These are phyloP conservation scores for Penicillium cinerascens DNA, from an alignment of 495 filamentous ascomycete genomes.

Conservation along the genomic window DNA sequence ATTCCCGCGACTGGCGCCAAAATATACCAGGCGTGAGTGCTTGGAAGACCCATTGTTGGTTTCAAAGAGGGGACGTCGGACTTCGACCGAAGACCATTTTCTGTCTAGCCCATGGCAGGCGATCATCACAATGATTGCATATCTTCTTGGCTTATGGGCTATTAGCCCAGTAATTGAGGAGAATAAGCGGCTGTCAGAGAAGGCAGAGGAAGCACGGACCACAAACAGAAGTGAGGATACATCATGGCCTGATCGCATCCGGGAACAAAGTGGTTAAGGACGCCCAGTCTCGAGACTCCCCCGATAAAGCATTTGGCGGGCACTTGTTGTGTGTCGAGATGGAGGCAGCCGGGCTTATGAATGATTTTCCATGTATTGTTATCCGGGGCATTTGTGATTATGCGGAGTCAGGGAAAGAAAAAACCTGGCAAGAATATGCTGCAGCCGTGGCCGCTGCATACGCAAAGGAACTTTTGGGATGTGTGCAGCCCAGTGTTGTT, in stretches of 20 bases:
- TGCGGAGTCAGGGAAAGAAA: slow-evolving; percentile 19
- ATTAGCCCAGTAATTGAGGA: slow-evolving; percentile 2
- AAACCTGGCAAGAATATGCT: not conserved
- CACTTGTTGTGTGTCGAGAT: slow-evolving; percentile 5
- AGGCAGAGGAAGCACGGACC: not conserved
- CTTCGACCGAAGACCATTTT: not conserved
- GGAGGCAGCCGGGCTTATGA: too few species aligned
- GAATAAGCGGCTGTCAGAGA: not conserved
- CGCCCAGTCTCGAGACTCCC: slow-evolving; percentile 4
- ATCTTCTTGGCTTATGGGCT: slow-evolving; percentile 7
- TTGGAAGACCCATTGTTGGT: slow-evolving; percentile 12
- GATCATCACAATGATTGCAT: slow-evolving; percentile 2
- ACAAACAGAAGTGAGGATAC: slow-evolving; percentile 12
- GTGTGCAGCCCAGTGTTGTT: slow-evolving; percentile 4
- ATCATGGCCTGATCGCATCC: slow-evolving; percentile 23
- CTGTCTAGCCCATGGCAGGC: slow-evolving; percentile 3
- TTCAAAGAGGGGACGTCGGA: not conserved
- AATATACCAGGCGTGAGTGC: slow-evolving; percentile 11
- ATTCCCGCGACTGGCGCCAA: slow-evolving; percentile 19
- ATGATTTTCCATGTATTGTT: not conserved
- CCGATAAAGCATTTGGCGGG: not conserved
- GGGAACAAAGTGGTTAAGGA: slow-evolving; percentile 21
- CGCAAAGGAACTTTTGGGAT: slow-evolving; percentile 32
- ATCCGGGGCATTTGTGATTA: slow-evolving; percentile 34
- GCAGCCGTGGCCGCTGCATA: not conserved